These are phyloP conservation scores for Amphicarpaea edgeworthii DNA, from an alignment of 306 rosid species.

Conservation along the genomic window DNA sequence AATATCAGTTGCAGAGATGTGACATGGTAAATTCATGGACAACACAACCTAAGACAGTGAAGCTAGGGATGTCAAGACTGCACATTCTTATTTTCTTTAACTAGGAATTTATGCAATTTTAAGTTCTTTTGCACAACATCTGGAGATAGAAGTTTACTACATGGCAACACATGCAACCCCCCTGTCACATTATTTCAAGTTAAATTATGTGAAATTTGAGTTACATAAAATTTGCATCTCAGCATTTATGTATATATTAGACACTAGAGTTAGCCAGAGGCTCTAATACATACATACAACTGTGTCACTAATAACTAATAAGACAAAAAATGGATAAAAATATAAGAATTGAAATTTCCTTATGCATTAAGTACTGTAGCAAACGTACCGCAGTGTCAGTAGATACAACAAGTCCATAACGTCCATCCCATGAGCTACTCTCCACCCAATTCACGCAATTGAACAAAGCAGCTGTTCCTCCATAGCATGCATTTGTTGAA, in stretches of 20 bases:
- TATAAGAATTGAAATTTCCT: constrained; percentile 14
- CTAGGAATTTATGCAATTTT: no score
- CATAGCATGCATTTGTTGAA: constrained; percentile 94
- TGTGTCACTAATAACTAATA: neutral
- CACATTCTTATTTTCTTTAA: neutral
- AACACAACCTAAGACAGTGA: no score
- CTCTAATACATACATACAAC: neutral
- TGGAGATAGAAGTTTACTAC: constrained; percentile 10
- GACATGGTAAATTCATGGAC: no score
- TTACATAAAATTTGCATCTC: constrained; percentile 8
- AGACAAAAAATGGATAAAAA: neutral
- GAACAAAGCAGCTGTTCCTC: constrained; percentile 92
- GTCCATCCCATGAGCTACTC: constrained; percentile 97
- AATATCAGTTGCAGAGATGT: no score
- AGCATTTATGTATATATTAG: neutral
- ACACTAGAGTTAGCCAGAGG: neutral
- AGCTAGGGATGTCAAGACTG: neutral
- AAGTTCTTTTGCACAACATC: no score
- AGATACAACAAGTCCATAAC: constrained; percentile 89
- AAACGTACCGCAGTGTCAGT: constrained; percentile 87
- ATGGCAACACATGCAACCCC: neutral
- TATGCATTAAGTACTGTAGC: neutral
- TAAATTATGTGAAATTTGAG: neutral
- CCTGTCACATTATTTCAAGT: neutral
- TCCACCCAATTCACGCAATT: constrained; percentile 96